Base-by-base conservation (phyloP, 768 basidiomycete species). In the Amanita polypyramis region DNA sequence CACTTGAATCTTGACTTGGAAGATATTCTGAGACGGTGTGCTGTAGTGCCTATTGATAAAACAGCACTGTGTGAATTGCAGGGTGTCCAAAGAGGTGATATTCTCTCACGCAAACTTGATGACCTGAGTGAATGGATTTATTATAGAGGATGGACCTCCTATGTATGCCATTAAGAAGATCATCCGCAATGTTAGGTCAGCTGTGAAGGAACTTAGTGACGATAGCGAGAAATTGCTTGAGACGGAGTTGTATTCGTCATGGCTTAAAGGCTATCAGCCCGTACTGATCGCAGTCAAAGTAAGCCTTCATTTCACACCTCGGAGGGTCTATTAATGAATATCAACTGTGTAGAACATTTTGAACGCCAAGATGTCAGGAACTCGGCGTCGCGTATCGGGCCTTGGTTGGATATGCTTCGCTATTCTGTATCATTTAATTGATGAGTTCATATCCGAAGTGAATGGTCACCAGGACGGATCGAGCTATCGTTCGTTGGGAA, bases 381-480 rank as follows among this genome's bases (percentile, higher is more conserved):
- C 65, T 36, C 60, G 65, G 33, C 62, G 61, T 51, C 64, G 66
- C 29, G 51, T 70, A 6, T 48, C 61, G 21, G 67, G 68, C 0
- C 55, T 70, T 14, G 72, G 72, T 4, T 61, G 66, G 29, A 52
- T 64, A n/a, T 62, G 67, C 23, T 73, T 69, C 53, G 61, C 63
- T 12, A 61, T 71, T 35, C 57, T 73, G 2, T 72, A 67, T 53
- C 60, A 67, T 49, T 60, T 72, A 19, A 63, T 72, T 30, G 72
- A 74, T 41, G 63, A 64, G 41, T 71, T 69, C 49, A 66, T 72
- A 10, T 64, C 66, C 40, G 68, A 70, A 53, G 68, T 74, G 45
- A 67, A 72, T 43, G 57, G 64, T 8, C 67, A 70, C 42, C 72
- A 73, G 55, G 71, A 74, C 42, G 61, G 66, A 25, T 68, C 69